phyloP scores from a whole-genome alignment of 2,329 filamentous ascomycete species.

The Colletotrichum nymphaeae region DNA sequence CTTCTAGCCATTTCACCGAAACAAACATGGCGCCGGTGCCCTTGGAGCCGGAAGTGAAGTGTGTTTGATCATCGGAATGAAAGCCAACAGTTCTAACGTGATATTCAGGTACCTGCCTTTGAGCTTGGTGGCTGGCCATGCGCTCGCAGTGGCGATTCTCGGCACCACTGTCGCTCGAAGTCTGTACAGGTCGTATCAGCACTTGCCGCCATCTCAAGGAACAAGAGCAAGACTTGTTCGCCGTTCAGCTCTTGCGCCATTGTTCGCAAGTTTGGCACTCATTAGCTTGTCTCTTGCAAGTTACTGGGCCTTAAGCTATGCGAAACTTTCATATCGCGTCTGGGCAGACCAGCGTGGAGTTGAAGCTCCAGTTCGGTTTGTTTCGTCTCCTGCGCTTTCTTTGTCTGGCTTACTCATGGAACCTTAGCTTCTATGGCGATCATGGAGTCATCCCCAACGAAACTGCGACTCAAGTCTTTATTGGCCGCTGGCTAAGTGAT shows the following conservation, averaged over 20 bases:
- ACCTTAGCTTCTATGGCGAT: constrained; percentile 40
- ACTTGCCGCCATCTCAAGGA: constrained; percentile 48
- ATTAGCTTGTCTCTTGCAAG: constrained; percentile 56
- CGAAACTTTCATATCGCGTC: constrained; percentile 58
- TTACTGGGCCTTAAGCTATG: constrained; percentile 56
- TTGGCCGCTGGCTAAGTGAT: constrained; percentile 65
- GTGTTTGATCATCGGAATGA: background rate
- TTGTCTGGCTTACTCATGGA: constrained; percentile 15
- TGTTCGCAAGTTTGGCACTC: constrained; percentile 57
- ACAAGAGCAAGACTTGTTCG: constrained; percentile 46
- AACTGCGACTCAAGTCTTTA: constrained; percentile 45
- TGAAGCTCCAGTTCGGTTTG: constrained; percentile 50
- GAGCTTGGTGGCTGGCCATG: constrained; percentile 37
- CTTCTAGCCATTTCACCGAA: background rate
- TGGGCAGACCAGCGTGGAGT: constrained; percentile 58
- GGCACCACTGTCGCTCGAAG: constrained; percentile 38
- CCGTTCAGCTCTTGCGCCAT: constrained; percentile 42
- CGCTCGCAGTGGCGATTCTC: constrained; percentile 35
- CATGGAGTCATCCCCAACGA: constrained; percentile 50
- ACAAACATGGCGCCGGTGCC: constrained; percentile 41
- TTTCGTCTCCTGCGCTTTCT: constrained; percentile 28
- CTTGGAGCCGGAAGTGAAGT: constrained; percentile 39
- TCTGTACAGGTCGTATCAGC: constrained; percentile 40
- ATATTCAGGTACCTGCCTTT: constrained; percentile 32
- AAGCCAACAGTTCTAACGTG: constrained; percentile 30